Evolutionary conservation across 2,329 filamentous ascomycete genomes (phyloP).

Genomic region (Diaporthe destruens): DNA sequence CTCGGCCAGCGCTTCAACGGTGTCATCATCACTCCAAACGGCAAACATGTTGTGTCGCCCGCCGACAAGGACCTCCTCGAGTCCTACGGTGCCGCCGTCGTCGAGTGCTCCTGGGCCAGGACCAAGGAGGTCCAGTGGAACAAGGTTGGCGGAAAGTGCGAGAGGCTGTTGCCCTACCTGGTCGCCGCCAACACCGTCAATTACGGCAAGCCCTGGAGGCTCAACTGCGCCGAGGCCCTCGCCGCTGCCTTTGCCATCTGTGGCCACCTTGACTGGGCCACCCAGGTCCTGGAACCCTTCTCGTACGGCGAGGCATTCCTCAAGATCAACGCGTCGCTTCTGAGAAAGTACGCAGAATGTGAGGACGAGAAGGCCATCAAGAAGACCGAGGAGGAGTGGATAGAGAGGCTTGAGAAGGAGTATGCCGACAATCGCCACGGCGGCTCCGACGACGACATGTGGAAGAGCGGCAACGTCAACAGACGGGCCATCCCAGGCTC

Average conservation of each 20-base stretch:
- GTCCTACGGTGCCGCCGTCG: constrained; percentile 91
- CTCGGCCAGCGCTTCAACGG: constrained; percentile 92
- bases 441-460: constrained; percentile 78
- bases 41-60: constrained; percentile 84
- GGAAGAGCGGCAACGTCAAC: constrained; percentile 93
- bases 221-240: constrained; percentile 96
- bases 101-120: constrained; percentile 97
- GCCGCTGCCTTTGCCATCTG: constrained; percentile 95
- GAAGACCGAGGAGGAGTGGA: constrained; percentile 86
- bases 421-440: constrained; percentile 83
- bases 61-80: constrained; percentile 86
- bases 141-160: constrained; percentile 93
- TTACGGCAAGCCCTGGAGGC: constrained; percentile 93
- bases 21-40: constrained; percentile 95
- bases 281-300: constrained; percentile 84
- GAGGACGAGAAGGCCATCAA: constrained; percentile 86
- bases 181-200: constrained; percentile 98
- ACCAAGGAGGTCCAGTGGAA: constrained; percentile 91
- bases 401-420: constrained; percentile 89
- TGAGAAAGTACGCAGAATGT: constrained; percentile 89
- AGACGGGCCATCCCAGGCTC: constrained; percentile 63
- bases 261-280: constrained; percentile 90
- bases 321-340: constrained; percentile 85
- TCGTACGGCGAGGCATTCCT: constrained; percentile 90
- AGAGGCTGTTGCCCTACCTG: constrained; percentile 90